Percentiles rank a stretch among this genome's conserved stretches.
Evolutionary conservation across 495 filamentous ascomycete species (phyloP).

Genomic region (Neurospora tetraspora): DNA sequence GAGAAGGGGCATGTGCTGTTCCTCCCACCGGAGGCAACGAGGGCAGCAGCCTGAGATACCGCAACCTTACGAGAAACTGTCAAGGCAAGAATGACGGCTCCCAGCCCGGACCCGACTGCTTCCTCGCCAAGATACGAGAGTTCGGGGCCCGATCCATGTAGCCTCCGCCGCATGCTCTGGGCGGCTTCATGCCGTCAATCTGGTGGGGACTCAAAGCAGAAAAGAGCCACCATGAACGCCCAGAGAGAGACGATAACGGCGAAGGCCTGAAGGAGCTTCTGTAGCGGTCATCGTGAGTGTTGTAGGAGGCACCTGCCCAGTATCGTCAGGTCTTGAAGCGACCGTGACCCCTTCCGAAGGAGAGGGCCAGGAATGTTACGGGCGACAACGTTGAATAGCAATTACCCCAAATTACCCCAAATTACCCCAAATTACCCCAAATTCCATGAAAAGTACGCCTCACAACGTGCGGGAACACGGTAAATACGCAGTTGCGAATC

Average conservation of each 20-base stretch:
- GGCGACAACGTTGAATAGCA: not conserved
- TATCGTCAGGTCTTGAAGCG: not conserved
- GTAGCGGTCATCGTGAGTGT: not conserved
- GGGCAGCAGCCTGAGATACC: not conserved
- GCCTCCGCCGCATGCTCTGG: not conserved
- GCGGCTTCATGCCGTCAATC: not conserved
- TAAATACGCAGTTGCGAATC: not conserved
- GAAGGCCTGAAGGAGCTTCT: not conserved
- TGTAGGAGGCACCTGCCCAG: not conserved
- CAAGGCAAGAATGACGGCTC: not conserved
- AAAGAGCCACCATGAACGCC: not conserved
- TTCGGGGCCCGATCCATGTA: not conserved
- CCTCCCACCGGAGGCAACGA: not conserved
- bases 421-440: not conserved
- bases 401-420: not conserved
- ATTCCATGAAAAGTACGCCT: not conserved
- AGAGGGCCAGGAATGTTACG: not conserved
- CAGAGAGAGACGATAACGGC: not conserved
- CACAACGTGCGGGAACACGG: not conserved
- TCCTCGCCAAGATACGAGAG: not conserved
- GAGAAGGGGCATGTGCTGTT: not conserved
- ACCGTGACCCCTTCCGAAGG: too few relatives aligned
- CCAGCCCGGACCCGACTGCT: not conserved
- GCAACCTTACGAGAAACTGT: not conserved
- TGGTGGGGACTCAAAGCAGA: not conserved